A percentile compares a stretch with the other conserved stretches of the same genome.
Conservation (phyloP, 768 basidiomycete species). For the Royoungia palumana region DNA sequence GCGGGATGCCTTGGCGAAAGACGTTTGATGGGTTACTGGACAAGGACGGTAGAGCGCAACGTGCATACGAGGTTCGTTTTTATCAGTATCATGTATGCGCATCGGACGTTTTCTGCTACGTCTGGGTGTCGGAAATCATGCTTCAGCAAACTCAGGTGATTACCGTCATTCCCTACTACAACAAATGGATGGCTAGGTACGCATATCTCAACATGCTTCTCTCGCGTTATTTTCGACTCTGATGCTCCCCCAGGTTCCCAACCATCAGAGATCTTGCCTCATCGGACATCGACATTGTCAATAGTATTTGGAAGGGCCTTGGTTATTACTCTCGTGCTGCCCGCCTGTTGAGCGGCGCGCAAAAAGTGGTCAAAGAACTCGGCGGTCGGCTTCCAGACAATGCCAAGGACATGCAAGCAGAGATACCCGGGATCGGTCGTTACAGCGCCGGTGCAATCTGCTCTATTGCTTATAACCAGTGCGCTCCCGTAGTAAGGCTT, state of each 20-base stretch:
- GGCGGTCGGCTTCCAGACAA: constrained; percentile 75
- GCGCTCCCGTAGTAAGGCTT: constrained; percentile 73
- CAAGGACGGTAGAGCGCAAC: too few species aligned
- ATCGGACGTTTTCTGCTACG: constrained; percentile 37
- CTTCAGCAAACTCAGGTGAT: constrained; percentile 93
- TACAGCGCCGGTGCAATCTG: constrained; percentile 85
- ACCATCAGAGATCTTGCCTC: constrained; percentile 71
- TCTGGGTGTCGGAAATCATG: constrained; percentile 94
- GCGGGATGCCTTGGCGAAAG: constrained; percentile 94
- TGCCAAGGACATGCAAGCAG: constrained; percentile 74
- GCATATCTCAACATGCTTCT: constrained; percentile 24
- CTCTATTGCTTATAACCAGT: constrained; percentile 86
- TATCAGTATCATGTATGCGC: neutral
- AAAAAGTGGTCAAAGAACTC: constrained; percentile 67
- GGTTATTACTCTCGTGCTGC: constrained; percentile 89
- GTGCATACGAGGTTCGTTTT: constrained; percentile 83
- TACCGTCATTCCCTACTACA: constrained; percentile 94
- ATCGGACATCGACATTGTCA: constrained; percentile 79
- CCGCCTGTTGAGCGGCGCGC: constrained; percentile 77
- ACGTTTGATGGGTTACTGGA: too few species aligned
- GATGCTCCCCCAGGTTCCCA: constrained; percentile 57
- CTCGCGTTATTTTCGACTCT: neutral
- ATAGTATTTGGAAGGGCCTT: constrained; percentile 86
- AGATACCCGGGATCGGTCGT: constrained; percentile 83
- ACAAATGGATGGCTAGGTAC: constrained; percentile 80